Conservation (phyloP, 441 rosid genomes). For the Rhodomyrtus psidioides region DNA sequence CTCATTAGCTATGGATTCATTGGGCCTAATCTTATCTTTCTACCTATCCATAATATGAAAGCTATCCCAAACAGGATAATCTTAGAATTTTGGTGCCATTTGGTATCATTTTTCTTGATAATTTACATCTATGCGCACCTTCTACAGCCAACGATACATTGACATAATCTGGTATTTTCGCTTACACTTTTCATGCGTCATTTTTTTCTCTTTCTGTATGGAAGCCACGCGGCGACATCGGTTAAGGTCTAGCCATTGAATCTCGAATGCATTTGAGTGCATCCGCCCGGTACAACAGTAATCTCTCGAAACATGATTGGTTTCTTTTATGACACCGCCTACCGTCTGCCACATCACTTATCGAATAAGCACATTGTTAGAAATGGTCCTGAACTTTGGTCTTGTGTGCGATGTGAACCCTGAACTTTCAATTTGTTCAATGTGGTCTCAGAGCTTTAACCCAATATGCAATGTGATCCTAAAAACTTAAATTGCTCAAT, state of each 20-base stretch:
- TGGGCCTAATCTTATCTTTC: neutral
- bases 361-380: neutral
- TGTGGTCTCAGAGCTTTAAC: too few relatives aligned
- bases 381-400: neutral
- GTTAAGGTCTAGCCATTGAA: neutral
- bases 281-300: too few relatives aligned
- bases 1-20: neutral
- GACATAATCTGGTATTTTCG: neutral
- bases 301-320: neutral
- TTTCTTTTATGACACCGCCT: neutral
- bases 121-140: neutral
- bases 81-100: too few relatives aligned
- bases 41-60: neutral
- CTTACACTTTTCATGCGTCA: neutral
- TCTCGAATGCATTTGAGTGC: too few relatives aligned
- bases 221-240: neutral
- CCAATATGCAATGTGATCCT: too few relatives aligned
- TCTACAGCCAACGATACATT: neutral
- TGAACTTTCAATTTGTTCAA: too few relatives aligned
- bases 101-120: neutral
- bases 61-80: neutral
- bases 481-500: too few relatives aligned
- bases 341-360: neutral
- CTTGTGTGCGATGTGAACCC: too few relatives aligned
- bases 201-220: neutral